phyloP scores from a whole-genome alignment of 2,329 filamentous ascomycete species.

The Cordyceps cateniannulata region DNA sequence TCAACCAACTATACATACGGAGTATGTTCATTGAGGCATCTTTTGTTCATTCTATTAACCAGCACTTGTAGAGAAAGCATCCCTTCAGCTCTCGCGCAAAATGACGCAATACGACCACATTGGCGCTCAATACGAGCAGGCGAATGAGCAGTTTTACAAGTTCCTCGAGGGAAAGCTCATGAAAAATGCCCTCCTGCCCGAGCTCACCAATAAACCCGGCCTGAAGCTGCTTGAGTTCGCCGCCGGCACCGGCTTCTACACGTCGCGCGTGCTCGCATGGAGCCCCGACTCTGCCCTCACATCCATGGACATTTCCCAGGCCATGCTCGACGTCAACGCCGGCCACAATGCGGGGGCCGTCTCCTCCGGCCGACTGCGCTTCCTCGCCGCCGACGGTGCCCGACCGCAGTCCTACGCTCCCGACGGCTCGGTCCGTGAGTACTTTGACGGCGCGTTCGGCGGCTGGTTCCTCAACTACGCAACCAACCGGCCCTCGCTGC shows the following conservation, averaged over 20 bases:
- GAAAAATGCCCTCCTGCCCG: background rate
- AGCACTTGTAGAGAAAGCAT: background rate
- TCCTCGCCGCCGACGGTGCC: conserved; percentile 1
- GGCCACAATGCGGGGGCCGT: background rate
- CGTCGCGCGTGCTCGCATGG: background rate
- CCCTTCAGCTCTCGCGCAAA: background rate
- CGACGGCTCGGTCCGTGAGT: background rate
- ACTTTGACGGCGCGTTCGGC: conserved; percentile 8
- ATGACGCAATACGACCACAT: conserved; percentile 10
- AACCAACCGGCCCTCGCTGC: background rate
- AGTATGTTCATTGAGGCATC: no score
- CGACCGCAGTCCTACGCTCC: conserved; percentile 1
- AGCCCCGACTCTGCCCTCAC: background rate
- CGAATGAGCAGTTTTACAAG: conserved; percentile 5
- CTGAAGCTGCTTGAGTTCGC: conserved; percentile 3
- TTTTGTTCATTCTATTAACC: no score
- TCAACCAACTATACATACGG: background rate
- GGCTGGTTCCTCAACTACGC: conserved; percentile 9
- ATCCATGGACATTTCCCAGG: background rate
- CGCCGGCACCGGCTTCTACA: conserved; percentile 9
- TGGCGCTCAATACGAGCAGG: background rate
- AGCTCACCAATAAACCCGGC: background rate
- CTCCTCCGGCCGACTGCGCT: background rate
- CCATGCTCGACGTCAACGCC: conserved; percentile 1
- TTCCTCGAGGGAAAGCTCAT: conserved; percentile 1